phyloP scores from a whole-genome alignment of 2,329 filamentous ascomycete genomes.

The Aspergillus phoenicis region DNA sequence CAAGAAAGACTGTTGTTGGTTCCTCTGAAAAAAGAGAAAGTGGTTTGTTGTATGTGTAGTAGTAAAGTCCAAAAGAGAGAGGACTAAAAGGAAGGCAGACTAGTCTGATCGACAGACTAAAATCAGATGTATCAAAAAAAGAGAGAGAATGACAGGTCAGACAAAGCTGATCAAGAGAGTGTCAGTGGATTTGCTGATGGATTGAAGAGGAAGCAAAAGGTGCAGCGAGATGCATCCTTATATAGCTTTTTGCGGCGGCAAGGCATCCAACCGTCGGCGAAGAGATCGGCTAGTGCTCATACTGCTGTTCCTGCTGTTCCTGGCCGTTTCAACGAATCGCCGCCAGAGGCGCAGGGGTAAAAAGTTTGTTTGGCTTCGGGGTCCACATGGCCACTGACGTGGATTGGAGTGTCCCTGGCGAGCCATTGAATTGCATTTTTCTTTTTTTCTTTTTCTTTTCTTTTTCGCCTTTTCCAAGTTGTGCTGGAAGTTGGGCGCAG shows the following conservation, averaged over 20 bases:
- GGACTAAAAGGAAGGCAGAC: slow-evolving; percentile 13
- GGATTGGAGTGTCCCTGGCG: slow-evolving; percentile 3
- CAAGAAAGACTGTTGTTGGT: background rate
- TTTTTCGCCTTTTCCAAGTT: background rate
- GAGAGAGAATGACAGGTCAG: slow-evolving; percentile 16
- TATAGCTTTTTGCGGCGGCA: slow-evolving; percentile 1
- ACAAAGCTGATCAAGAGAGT: slow-evolving; percentile 18
- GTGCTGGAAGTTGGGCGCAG: too few species aligned
- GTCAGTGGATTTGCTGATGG: slow-evolving; percentile 21
- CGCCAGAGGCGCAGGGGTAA: slow-evolving; percentile 4
- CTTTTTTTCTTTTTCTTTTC: too few species aligned
- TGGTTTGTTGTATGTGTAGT: too few species aligned
- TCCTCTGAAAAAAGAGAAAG: background rate
- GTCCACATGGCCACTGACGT: slow-evolving; percentile 4
- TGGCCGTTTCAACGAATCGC: background rate
- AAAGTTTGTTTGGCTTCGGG: background rate
- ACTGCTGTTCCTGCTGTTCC: background rate
- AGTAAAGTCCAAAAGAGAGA: slow-evolving; percentile 8
- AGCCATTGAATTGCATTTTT: background rate
- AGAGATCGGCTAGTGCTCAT: background rate
- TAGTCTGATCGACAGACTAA: slow-evolving; percentile 29
- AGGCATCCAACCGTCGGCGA: slow-evolving; percentile 3
- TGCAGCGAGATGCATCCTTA: background rate
- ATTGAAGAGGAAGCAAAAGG: slow-evolving; percentile 5
- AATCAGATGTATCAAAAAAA: slow-evolving; percentile 20